Percentiles rank a stretch among this genome's conserved stretches.
phyloP scores from a whole-genome alignment of 176 grass and related monocot genomes.

The Cymbopogon citratus region DNA sequence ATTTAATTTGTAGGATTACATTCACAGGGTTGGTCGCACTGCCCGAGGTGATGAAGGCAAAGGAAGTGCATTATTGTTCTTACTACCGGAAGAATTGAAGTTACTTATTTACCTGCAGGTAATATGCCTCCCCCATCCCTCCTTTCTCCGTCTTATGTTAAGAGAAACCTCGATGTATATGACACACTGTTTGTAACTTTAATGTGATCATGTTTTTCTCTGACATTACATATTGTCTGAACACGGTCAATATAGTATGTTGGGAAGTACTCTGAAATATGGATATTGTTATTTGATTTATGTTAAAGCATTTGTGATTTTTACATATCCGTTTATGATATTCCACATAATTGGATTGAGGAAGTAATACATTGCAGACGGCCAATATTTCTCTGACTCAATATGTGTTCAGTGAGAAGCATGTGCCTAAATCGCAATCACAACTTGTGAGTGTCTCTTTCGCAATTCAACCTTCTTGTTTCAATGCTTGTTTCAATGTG shows the following conservation, averaged over 20 bases:
- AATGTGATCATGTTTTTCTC: background rate
- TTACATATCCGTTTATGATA: background rate
- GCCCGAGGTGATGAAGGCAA: slow-evolving; percentile 76
- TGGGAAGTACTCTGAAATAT: background rate
- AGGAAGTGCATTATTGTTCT: slow-evolving; percentile 74
- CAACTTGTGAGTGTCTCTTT: slow-evolving; percentile 40
- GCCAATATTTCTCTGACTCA: slow-evolving; percentile 80
- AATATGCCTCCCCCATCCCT: background rate
- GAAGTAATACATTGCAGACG: slow-evolving; percentile 39
- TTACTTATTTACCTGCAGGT: slow-evolving; percentile 83
- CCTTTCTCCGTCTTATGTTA: background rate
- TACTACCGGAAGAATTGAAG: slow-evolving; percentile 69
- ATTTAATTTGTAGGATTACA: slow-evolving; percentile 72
- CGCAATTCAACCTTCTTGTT: background rate
- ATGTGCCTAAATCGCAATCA: slow-evolving; percentile 59
- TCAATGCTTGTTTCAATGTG: background rate
- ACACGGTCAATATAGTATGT: background rate
- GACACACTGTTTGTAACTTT: background rate
- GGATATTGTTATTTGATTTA: background rate
- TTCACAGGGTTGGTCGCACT: slow-evolving; percentile 87
- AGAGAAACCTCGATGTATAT: background rate
- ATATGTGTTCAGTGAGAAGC: slow-evolving; percentile 57
- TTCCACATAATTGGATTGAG: background rate
- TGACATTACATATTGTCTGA: background rate
- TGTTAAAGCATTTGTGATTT: background rate